Evolutionary conservation across 345 rosid species (phyloP).

Genomic region (Rhizophora mangle): DNA sequence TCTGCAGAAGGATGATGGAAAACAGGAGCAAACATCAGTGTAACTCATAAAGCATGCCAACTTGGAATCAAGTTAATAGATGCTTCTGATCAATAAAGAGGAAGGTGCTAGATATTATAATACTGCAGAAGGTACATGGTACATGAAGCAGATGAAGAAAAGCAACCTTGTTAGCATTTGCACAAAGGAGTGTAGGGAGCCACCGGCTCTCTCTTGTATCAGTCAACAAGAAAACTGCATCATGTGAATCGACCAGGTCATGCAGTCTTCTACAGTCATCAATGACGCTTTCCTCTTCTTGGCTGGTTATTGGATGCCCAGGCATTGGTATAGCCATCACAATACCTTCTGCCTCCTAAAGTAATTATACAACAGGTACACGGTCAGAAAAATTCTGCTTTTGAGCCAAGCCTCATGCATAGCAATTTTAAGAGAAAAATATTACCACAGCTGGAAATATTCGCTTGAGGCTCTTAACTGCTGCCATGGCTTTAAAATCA

Average conservation of each 20-base stretch:
- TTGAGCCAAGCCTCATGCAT: neutral
- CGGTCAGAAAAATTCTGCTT: neutral
- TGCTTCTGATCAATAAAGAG: constrained; percentile 12
- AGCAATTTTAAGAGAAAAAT: constrained; percentile 14
- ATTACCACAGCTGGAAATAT: constrained; percentile 90
- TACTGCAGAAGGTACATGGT: neutral
- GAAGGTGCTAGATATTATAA: neutral
- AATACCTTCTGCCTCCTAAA: constrained; percentile 68
- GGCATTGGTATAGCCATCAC: constrained; percentile 98
- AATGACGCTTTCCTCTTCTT: constrained; percentile 70
- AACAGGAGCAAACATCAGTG: neutral
- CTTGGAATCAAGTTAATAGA: neutral
- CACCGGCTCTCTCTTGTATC: constrained; percentile 99
- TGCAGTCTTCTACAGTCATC: constrained; percentile 64
- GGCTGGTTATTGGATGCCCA: constrained; percentile 77
- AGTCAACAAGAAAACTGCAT: constrained; percentile 85
- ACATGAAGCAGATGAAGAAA: constrained; percentile 11
- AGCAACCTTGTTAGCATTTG: constrained; percentile 72
- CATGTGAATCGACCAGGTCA: constrained; percentile 75
- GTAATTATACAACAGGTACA: constrained; percentile 2
- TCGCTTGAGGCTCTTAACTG: constrained; percentile 74
- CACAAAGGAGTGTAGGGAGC: constrained; percentile 85
- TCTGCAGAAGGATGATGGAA: constrained; percentile 43
- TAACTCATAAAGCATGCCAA: neutral
- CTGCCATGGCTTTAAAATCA: constrained; percentile 76